Evolutionary conservation across 2,329 filamentous ascomycete species (phyloP).

Genomic region (Neonectria ditissima): DNA sequence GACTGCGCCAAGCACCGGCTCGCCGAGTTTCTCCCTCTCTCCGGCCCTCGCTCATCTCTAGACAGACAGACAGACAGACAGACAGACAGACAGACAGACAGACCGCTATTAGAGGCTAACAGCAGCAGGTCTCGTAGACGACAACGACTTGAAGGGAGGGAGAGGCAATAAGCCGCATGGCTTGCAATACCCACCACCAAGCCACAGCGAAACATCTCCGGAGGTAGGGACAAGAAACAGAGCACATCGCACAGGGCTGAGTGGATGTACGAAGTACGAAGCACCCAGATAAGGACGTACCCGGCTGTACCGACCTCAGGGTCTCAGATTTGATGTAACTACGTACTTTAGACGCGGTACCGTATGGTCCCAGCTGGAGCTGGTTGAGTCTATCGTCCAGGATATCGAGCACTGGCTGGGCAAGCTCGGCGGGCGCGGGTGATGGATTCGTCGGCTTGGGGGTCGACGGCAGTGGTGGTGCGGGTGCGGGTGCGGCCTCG

Average conservation of each 20-base stretch:
- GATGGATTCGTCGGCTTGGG: slow-evolving; percentile 13
- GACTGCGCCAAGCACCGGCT: slow-evolving; percentile 17
- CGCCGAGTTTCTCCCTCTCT: slow-evolving; percentile 1
- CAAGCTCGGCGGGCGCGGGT: slow-evolving; percentile 19
- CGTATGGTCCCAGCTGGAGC: slow-evolving; percentile 15
- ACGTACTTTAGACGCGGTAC: background rate
- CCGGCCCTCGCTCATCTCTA: slow-evolving; percentile 3
- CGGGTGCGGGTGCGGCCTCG: slow-evolving; percentile 15
- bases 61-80: too few species aligned
- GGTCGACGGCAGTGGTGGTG: slow-evolving; percentile 2
- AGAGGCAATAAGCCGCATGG: slow-evolving; percentile 5
- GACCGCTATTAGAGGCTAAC: slow-evolving; percentile 26
- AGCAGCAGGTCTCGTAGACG: slow-evolving; percentile 21
- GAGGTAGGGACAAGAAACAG: background rate
- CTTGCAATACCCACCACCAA: background rate
- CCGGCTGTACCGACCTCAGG: background rate
- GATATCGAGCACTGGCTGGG: slow-evolving; percentile 1
- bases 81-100: too few species aligned
- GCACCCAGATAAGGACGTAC: background rate
- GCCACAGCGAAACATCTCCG: background rate
- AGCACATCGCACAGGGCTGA: slow-evolving; percentile 2
- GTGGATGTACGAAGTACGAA: background rate
- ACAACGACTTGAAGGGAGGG: slow-evolving; percentile 4
- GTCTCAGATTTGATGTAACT: background rate
- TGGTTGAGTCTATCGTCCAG: slow-evolving; percentile 3